Evolutionary conservation across 805 yeast genomes (phyloP), one percentile per base, ranked within the genome.

Genomic region (Scheffersomyces ergatensis): DNA sequence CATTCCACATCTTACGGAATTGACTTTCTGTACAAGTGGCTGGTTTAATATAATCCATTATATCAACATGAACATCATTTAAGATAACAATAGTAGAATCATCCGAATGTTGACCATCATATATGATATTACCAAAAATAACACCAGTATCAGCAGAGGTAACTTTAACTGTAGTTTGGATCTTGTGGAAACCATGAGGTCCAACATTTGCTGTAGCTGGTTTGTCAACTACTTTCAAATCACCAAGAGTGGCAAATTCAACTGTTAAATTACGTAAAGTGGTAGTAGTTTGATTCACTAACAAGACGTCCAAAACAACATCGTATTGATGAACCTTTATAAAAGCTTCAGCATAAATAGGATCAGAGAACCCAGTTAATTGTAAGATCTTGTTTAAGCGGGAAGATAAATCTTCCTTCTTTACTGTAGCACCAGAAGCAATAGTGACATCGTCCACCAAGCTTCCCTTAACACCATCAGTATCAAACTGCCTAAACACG

Each of bases 1-100:
- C 97, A 62, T 89, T 89, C 99, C 99, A 93, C 98, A 90, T 92
- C 55, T 82, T 78, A 58, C 99, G 85, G 85, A 93, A 93, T 51
- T 80, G 85, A 34, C 82, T 80, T 66, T 92, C 98, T 13, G 89
- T 71, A 62, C 96, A 87, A 18, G 78, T 76, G n/a, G 95, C 93
- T 16, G 99, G 97, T 62, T 88, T 89, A 63, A 93, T 89, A 69
- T 93, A 93, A 65, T 93, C 98, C 89, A 93, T 88, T 39, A 93
- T 87, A 62, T 93, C 97, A 44, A 93, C 90, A 60, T 90, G 96
- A 37, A 93, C 89, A 60, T 93, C 98, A 56, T 88, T 89, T 58
- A 93, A 75, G 44, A 93, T 90, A 43, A 93, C 97, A 62, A 89
- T 85, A 41, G 89, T 86, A 40, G 82, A 81, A 55, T 89, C 96